Conservation (phyloP, 2,329 filamentous ascomycete species). For the Cladosporium halotolerans region DNA sequence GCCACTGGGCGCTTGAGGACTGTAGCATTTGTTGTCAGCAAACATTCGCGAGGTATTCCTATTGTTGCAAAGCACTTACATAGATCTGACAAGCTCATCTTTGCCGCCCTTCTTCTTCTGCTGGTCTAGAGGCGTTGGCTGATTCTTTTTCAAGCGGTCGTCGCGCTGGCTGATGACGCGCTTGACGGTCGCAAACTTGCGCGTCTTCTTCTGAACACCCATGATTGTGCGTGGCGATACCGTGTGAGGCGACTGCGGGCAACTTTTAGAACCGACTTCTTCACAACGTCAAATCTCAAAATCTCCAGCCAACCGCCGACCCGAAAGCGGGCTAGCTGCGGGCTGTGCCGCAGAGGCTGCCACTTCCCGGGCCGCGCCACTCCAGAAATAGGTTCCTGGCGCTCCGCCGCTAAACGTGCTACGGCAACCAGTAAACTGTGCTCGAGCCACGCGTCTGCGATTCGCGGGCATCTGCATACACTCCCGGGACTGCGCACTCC, state of each 20-base stretch:
- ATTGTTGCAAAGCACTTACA: conserved; percentile 39
- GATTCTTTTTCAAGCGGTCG: conserved; percentile 75
- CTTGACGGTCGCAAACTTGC: conserved; percentile 85
- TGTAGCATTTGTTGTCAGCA: conserved; percentile 11
- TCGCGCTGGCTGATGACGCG: conserved; percentile 76
- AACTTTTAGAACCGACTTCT: neutral
- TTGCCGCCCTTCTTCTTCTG: conserved; percentile 52
- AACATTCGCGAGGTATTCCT: no score
- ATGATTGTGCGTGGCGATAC: conserved; percentile 42
- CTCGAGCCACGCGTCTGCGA: no score
- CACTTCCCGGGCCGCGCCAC: no score
- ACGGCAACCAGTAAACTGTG: no score
- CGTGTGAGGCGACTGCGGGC: no score
- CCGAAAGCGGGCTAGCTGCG: no score
- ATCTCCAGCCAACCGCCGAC: neutral
- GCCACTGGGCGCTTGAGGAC: conserved; percentile 37
- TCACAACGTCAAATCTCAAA: neutral
- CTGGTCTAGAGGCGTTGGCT: conserved; percentile 56
- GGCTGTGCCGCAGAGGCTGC: no score
- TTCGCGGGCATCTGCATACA: no score
- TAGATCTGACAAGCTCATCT: conserved; percentile 63
- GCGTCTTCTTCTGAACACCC: conserved; percentile 83
- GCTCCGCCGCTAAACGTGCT: no score
- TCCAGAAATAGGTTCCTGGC: no score
- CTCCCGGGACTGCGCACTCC: neutral